A percentile compares a stretch with the other conserved stretches of the same genome.
Conservation (phyloP, 345 rosid species). For the Hibiscus syriacus region DNA sequence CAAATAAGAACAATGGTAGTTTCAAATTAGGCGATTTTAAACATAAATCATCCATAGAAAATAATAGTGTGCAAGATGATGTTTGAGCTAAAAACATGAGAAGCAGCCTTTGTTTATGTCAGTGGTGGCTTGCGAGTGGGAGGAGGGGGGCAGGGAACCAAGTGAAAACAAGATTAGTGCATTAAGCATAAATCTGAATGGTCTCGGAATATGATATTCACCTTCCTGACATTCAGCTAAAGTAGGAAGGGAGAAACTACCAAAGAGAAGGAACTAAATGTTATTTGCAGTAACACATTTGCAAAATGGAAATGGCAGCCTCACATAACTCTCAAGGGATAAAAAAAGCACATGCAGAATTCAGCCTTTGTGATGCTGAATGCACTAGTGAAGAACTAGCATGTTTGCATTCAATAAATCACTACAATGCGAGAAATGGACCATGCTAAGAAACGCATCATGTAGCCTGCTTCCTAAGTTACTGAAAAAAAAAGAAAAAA, state of each 20-base stretch:
- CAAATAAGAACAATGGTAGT: not conserved
- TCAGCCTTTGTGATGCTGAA: not conserved
- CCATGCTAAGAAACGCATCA: not conserved
- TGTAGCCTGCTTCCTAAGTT: not conserved
- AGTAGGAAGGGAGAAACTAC: not conserved
- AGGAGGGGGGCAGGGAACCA: slow-evolving; percentile 20
- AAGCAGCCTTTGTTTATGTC: not conserved
- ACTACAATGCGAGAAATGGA: not conserved
- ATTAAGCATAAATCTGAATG: slow-evolving; percentile 12
- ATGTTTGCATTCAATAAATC: not conserved
- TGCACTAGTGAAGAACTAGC: not conserved
- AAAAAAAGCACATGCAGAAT: not conserved
- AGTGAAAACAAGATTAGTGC: slow-evolving; percentile 7
- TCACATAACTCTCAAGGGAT: not conserved
- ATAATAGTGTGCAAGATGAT: not conserved
- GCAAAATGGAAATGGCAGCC: not conserved
- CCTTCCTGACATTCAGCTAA: slow-evolving; percentile 18
- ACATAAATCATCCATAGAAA: not conserved
- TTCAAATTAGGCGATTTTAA: not conserved
- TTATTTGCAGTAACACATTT: not conserved
- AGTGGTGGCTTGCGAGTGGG: not conserved
- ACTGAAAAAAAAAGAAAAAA: not conserved
- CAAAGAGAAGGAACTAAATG: slow-evolving; percentile 2
- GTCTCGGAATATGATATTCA: slow-evolving; percentile 25
- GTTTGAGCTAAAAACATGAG: not conserved